Conservation (phyloP, 2,329 filamentous ascomycete species). For the Malbranchea zuffiana region DNA sequence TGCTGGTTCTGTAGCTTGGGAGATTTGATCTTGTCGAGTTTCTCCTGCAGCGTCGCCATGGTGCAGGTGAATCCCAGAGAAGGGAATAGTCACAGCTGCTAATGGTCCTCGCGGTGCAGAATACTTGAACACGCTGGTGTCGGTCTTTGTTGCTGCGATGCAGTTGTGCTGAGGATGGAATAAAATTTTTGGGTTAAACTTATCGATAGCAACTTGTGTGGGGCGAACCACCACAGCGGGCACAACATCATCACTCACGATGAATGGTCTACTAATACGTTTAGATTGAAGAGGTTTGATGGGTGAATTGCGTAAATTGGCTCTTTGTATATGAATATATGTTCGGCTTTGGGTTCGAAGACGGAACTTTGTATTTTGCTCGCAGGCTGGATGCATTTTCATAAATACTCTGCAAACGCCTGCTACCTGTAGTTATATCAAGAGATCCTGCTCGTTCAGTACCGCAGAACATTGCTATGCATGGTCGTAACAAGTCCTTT, state of each 20-base stretch:
- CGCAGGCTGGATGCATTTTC: too few species aligned
- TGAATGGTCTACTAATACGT: too few species aligned
- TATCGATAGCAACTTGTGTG: conserved; percentile 9
- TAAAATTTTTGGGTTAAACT: conserved; percentile 7
- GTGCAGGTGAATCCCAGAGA: conserved; percentile 24
- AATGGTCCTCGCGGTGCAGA: conserved; percentile 1
- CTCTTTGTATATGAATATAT: too few species aligned
- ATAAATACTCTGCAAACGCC: too few species aligned
- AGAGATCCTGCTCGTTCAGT: too few species aligned
- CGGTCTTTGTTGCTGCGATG: neutral
- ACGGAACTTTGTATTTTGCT: too few species aligned
- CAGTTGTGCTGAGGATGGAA: neutral
- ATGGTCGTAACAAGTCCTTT: too few species aligned
- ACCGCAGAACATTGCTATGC: too few species aligned
- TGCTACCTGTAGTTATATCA: too few species aligned
- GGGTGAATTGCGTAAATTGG: too few species aligned
- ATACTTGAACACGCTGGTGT: neutral
- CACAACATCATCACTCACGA: neutral
- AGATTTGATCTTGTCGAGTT: conserved; percentile 92
- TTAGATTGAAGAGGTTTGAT: too few species aligned
- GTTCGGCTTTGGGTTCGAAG: too few species aligned
- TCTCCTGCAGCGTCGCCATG: conserved; percentile 65
- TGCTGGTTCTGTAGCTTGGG: conserved; percentile 93
- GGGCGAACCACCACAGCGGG: neutral
- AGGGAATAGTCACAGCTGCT: conserved; percentile 18